phyloP scores from a whole-genome alignment of 345 rosid genomes.

The Camelina sativa region DNA sequence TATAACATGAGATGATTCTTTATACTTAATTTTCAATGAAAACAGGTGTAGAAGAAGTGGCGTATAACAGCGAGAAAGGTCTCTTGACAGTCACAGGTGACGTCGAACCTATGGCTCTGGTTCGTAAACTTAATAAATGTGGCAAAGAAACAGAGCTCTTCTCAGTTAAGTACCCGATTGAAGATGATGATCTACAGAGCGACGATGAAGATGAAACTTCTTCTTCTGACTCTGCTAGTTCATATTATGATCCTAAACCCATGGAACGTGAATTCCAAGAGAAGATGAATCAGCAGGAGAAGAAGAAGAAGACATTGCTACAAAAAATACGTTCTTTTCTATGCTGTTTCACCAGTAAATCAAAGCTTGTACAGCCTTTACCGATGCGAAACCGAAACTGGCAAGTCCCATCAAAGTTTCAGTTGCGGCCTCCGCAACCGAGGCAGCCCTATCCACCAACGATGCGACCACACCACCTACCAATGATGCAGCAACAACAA shows the following conservation, averaged over 20 bases:
- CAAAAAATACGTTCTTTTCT: not conserved
- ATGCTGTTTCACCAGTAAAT: constrained; percentile 5
- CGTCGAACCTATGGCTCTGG: constrained; percentile 26
- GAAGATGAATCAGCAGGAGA: not conserved
- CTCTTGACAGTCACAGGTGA: constrained; percentile 37
- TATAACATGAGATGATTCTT: not conserved
- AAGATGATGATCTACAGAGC: constrained; percentile 10
- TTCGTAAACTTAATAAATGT: constrained; percentile 17
- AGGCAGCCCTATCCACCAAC: constrained; percentile 13
- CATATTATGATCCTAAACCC: constrained; percentile 24
- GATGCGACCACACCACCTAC: constrained; percentile 2
- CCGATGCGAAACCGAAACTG: not conserved
- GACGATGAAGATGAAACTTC: not conserved
- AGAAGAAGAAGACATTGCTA: not conserved
- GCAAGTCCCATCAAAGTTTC: constrained; percentile 24
- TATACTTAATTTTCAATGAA: not conserved
- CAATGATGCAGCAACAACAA: too few relatives aligned
- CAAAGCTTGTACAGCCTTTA: constrained; percentile 28
- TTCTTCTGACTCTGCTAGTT: constrained; percentile 23
- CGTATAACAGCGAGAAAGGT: constrained; percentile 24
- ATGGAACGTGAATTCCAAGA: not conserved
- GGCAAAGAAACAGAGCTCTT: constrained; percentile 26
- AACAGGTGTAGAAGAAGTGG: constrained; percentile 32
- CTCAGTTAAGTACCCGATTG: constrained; percentile 19
- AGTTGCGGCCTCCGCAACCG: not conserved